Evolutionary conservation across 257 asterid genomes (phyloP), one percentile per base, ranked within the genome.

Genomic region (Solanum chiquidenum): DNA sequence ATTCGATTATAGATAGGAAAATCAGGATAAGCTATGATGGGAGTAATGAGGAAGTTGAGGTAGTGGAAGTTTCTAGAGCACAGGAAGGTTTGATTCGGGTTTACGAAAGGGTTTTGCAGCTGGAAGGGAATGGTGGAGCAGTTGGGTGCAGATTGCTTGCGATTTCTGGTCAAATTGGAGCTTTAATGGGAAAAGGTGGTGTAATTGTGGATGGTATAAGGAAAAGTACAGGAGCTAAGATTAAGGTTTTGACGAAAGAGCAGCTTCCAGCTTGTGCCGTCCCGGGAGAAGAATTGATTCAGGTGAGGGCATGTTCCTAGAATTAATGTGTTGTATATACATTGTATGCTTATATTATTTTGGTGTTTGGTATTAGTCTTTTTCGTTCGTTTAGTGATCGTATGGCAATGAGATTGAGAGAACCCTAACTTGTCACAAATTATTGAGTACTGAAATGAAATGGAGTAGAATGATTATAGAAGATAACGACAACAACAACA

Each of bases 81-180:
- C 96, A 93, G 88, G 93, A 91, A 88, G 95, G 94, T 64, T 87
- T 93, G 87, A 34, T 93, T 83, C 90, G 91, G 88, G 94, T 93
- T 91, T 92, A 92, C 18, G 94, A 92, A 88, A 91, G 95, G 92
- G 89, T 93, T 90, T 79, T 91, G 90, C 92, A 92, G 92, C 84
- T 91, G n/a, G 93, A 92, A 90, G 86, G 89, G 84, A 89, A 79
- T n/a, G 86, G 31, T 76, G 60, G 49, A 23, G 76, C 85, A 52
- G 52, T 87, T 55, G 90, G 91, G 34, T 93, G 96, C 42, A 90
- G 95, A 86, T 89, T 93, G 82, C 90, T 93, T 49, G 95, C 89
- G 8, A 89, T 87, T 33, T 29, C 79, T 16, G 87, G 85, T 89
- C 93, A 87, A 88, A 91, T 92, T 68, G 94, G 93, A 40, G 93